A percentile compares a stretch with the other conserved stretches of the same genome.
These are phyloP conservation scores for Anethum foeniculum DNA, from an alignment of 140 eudicot species.

Conservation along the genomic window DNA sequence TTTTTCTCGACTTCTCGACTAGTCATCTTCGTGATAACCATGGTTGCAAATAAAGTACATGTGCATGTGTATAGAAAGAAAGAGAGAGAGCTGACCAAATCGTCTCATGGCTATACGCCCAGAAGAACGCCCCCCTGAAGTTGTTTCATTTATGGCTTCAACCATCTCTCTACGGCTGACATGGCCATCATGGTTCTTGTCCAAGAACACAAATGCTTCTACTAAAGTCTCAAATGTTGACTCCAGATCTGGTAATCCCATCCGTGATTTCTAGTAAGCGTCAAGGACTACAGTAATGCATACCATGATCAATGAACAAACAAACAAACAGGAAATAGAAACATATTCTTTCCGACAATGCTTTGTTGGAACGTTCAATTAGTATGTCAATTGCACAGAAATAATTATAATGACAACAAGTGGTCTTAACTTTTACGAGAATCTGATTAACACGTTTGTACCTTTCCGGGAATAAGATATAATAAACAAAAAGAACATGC, in stretches of 20 bases:
- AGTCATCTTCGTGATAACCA: background rate
- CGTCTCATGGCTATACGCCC: conserved; percentile 84
- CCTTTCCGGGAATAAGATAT: background rate
- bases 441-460: background rate
- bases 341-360: background rate
- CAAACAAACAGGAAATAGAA: background rate
- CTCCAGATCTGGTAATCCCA: conserved; percentile 70
- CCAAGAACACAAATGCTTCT: conserved; percentile 84
- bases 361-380: background rate
- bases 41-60: background rate
- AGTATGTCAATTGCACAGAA: background rate
- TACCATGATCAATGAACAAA: background rate
- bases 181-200: conserved; percentile 86
- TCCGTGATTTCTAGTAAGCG: conserved; percentile 43
- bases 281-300: background rate
- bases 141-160: conserved; percentile 70
- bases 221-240: conserved; percentile 80
- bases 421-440: background rate
- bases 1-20: background rate
- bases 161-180: conserved; percentile 87
- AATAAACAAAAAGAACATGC: background rate
- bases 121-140: conserved; percentile 65
- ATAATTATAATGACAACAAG: background rate
- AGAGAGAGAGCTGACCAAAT: conserved; percentile 54
- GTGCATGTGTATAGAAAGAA: background rate